Conservation (phyloP, 768 basidiomycete species). For the Russula emetica region DNA sequence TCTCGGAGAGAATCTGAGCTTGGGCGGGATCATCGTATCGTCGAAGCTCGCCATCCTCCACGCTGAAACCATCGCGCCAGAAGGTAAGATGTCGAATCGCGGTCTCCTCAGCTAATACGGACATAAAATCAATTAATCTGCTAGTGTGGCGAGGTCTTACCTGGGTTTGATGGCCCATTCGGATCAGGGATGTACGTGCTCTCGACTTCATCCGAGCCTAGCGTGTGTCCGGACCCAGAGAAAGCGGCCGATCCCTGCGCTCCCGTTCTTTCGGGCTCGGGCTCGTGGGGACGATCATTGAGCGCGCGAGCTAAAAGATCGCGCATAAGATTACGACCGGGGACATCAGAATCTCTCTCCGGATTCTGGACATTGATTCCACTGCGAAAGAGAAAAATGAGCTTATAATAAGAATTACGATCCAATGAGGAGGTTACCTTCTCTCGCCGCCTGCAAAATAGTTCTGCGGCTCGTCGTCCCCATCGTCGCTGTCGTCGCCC, state of each 20-base stretch:
- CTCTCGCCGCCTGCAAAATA: conserved; percentile 96
- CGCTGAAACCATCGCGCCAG: conserved; percentile 90
- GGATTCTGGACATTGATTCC: conserved; percentile 90
- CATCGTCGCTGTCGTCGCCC: conserved; percentile 50
- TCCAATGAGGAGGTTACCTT: conserved; percentile 47
- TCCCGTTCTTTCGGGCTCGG: conserved; percentile 18
- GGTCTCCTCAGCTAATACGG: conserved; percentile 40
- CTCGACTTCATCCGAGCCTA: conserved; percentile 88
- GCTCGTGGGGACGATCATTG: conserved; percentile 44
- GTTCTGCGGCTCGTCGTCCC: conserved; percentile 43
- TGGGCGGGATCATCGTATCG: conserved; percentile 78
- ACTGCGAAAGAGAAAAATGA: conserved; percentile 39
- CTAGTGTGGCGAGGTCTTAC: conserved; percentile 27
- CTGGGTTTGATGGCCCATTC: conserved; percentile 35
- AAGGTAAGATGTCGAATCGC: conserved; percentile 77
- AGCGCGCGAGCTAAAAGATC: conserved; percentile 78
- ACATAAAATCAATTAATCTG: conserved; percentile 12
- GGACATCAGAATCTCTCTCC: conserved; percentile 42
- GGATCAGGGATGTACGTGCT: conserved; percentile 77
- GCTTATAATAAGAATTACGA: not conserved
- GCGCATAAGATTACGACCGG: conserved; percentile 58
- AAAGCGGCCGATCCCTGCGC: conserved; percentile 40
- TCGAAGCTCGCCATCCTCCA: conserved; percentile 85
- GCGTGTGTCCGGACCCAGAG: conserved; percentile 69
- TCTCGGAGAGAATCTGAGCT: conserved; percentile 61